These are phyloP conservation scores for Geotrichum europaeum DNA, from an alignment of 1,139 yeast species.

Conservation along the genomic window DNA sequence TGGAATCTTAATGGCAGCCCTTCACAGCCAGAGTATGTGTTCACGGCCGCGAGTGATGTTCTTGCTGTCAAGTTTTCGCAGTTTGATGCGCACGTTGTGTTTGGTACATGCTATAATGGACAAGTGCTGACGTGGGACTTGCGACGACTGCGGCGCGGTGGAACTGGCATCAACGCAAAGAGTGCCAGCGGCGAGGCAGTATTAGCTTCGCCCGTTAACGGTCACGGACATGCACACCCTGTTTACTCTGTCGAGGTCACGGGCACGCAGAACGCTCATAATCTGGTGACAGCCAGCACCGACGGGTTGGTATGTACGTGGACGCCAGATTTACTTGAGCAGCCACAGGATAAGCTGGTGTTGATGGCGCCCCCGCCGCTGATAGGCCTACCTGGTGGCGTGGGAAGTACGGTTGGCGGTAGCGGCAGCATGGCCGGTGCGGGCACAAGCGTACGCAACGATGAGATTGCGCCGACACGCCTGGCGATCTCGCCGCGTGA, in stretches of 20 bases:
- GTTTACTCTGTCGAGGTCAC: slow-evolving; percentile 36
- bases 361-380: slow-evolving; percentile 28
- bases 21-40: slow-evolving; percentile 44
- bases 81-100: slow-evolving; percentile 35
- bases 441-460: slow-evolving; percentile 27
- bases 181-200: slow-evolving; percentile 26
- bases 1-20: slow-evolving; percentile 37
- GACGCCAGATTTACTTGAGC: slow-evolving; percentile 42
- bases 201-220: slow-evolving; percentile 33
- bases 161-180: neutral
- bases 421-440: slow-evolving; percentile 13
- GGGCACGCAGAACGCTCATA: slow-evolving; percentile 34
- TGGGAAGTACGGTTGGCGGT: neutral
- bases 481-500: slow-evolving; percentile 33
- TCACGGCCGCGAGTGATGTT: slow-evolving; percentile 45
- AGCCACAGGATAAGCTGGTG: slow-evolving; percentile 36
- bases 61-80: slow-evolving; percentile 39
- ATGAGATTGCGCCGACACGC: slow-evolving; percentile 39
- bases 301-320: slow-evolving; percentile 46
- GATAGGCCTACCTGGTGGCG: slow-evolving; percentile 6
- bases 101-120: slow-evolving; percentile 47
- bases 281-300: slow-evolving; percentile 39
- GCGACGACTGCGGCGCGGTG: slow-evolving; percentile 24
- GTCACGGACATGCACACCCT: slow-evolving; percentile 41
- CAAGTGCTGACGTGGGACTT: slow-evolving; percentile 45